Conservation (phyloP, 345 rosid genomes). For the Eucalyptus regnans region DNA sequence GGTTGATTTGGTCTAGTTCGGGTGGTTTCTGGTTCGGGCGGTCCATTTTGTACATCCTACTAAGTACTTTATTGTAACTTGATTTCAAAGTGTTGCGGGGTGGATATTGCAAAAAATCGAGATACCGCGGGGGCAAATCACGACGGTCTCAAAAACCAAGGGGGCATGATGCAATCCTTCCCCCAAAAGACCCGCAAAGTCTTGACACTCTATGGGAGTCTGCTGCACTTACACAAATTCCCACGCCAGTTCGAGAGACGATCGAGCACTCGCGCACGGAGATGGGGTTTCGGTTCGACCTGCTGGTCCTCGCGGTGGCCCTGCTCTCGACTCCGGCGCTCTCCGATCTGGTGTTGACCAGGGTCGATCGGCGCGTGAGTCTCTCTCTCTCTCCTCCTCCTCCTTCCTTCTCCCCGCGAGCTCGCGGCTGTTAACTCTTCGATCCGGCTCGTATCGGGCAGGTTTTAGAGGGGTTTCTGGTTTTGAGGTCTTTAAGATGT, state of each 20-base stretch:
- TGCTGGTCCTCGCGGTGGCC: conserved; percentile 25
- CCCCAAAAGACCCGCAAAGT: neutral
- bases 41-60: rapidly evolving
- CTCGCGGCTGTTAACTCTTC: neutral
- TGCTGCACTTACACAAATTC: neutral
- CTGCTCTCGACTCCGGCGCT: conserved; percentile 41
- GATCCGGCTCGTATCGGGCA: neutral
- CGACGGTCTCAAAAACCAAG: neutral
- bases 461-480: neutral
- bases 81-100: neutral
- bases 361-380: conserved; percentile 92
- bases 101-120: neutral
- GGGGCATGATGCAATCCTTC: neutral
- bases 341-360: conserved; percentile 80
- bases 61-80: rapidly evolving
- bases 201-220: rapidly evolving
- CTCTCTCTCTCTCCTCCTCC: conserved; percentile 1
- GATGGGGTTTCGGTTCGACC: conserved; percentile 29
- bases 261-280: neutral
- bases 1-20: rapidly evolving
- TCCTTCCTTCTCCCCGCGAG: neutral
- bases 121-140: neutral
- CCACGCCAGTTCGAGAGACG: neutral
- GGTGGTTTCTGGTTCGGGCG: rapidly evolving
- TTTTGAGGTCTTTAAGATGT: neutral